Conservation (phyloP, 176 grass and related monocot species). For the Poa annua region DNA sequence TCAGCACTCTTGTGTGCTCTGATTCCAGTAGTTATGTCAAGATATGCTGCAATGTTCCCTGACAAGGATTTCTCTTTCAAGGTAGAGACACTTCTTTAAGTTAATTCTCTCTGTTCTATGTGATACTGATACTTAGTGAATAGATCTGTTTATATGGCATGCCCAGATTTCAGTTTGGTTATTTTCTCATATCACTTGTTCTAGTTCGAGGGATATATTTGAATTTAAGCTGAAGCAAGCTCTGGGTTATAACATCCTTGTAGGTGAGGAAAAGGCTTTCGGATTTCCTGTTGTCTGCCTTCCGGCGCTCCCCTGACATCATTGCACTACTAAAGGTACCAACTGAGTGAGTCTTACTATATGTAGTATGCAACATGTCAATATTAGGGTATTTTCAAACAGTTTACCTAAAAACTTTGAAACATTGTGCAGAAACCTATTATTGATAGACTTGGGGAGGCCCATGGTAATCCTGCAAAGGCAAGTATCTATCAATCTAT, state of each 20-base stretch:
- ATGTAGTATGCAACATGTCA: not conserved
- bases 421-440: slow-evolving; percentile 89
- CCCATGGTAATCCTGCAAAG: slow-evolving; percentile 86
- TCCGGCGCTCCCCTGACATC: slow-evolving; percentile 75
- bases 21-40: slow-evolving; percentile 89
- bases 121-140: slow-evolving; percentile 10
- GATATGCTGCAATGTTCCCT: slow-evolving; percentile 89
- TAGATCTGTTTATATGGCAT: slow-evolving; percentile 24
- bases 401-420: slow-evolving; percentile 27
- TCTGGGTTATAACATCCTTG: slow-evolving; percentile 39
- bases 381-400: slow-evolving; percentile 25
- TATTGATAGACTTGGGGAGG: slow-evolving; percentile 81
- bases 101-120: not conserved
- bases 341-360: slow-evolving; percentile 19
- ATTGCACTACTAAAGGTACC: slow-evolving; percentile 90
- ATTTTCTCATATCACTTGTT: slow-evolving; percentile 14
- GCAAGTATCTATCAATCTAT: slow-evolving; percentile 39
- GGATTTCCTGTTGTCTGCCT: slow-evolving; percentile 82
- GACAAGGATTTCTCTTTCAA: slow-evolving; percentile 92
- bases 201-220: slow-evolving; percentile 25
- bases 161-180: not conserved
- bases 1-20: slow-evolving; percentile 92
- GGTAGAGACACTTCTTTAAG: slow-evolving; percentile 46
- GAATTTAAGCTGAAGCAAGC: slow-evolving; percentile 24
- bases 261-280: slow-evolving; percentile 87